A percentile compares a stretch with the other conserved stretches of the same genome.
Evolutionary conservation across 441 rosid genomes (phyloP).

Genomic region (Erodium trifolium): DNA sequence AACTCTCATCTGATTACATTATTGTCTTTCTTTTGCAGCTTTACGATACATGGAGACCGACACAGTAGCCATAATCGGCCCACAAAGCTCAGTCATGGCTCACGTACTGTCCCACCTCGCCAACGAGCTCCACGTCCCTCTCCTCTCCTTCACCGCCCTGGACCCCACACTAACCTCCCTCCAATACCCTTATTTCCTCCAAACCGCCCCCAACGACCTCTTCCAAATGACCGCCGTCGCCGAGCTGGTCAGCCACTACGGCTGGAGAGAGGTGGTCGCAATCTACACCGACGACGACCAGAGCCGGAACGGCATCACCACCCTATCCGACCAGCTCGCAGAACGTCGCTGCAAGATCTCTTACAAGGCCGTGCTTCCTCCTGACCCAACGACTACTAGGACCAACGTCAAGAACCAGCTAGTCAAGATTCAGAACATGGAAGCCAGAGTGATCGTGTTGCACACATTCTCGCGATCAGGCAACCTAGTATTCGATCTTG

Average conservation of each 20-base stretch:
- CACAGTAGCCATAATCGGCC: slow-evolving; percentile 75
- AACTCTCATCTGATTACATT: no score
- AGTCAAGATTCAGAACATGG: slow-evolving; percentile 54
- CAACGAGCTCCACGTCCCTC: slow-evolving; percentile 57
- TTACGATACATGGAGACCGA: slow-evolving; percentile 63
- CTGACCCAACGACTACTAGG: slow-evolving; percentile 34
- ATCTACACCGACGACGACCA: slow-evolving; percentile 61
- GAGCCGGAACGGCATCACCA: slow-evolving; percentile 28
- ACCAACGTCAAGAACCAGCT: slow-evolving; percentile 52
- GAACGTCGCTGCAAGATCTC: slow-evolving; percentile 60
- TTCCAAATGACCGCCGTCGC: slow-evolving; percentile 83
- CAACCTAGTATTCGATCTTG: slow-evolving; percentile 43
- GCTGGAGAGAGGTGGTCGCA: slow-evolving; percentile 84
- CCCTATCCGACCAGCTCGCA: slow-evolving; percentile 60
- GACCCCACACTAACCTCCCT: slow-evolving; percentile 73
- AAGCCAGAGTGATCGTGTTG: slow-evolving; percentile 63
- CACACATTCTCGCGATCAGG: slow-evolving; percentile 45
- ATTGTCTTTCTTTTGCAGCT: slow-evolving; percentile 30
- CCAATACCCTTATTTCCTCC: slow-evolving; percentile 73
- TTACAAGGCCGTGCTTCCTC: slow-evolving; percentile 55
- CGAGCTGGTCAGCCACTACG: slow-evolving; percentile 46
- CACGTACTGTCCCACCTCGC: slow-evolving; percentile 63
- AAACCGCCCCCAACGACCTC: slow-evolving; percentile 65
- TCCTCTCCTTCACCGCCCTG: slow-evolving; percentile 67
- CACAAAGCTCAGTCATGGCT: slow-evolving; percentile 66